Conservation (phyloP, 345 rosid species). For the Eucalyptus paniculata region DNA sequence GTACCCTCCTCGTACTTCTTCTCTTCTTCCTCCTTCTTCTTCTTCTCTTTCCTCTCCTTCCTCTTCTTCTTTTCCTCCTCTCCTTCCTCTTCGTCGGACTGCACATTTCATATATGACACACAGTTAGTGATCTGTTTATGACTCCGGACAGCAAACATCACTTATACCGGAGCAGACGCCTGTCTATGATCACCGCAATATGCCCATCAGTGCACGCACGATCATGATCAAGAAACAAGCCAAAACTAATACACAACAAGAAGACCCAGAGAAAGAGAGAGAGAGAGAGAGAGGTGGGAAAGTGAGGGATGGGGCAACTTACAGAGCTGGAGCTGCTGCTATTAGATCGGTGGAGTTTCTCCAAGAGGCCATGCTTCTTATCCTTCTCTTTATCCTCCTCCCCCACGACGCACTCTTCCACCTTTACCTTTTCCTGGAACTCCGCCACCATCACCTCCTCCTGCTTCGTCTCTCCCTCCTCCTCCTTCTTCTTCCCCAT, state of each 20-base stretch:
- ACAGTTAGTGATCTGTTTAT: not conserved
- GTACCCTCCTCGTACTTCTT: not conserved
- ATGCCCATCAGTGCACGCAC: not conserved
- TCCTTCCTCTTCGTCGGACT: conserved; percentile 83
- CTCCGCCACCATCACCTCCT: conserved; percentile 38
- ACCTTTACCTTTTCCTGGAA: conserved; percentile 42
- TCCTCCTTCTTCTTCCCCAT: conserved; percentile 58
- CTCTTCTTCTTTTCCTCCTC: conserved; percentile 50
- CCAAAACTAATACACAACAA: not conserved
- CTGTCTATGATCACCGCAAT: not conserved
- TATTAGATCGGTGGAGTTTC: conserved; percentile 58
- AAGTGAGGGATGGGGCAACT: conserved; percentile 6
- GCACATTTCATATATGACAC: not conserved
- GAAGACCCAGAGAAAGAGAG: not conserved
- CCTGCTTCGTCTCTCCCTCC: conserved; percentile 29
- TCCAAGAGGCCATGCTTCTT: conserved; percentile 44
- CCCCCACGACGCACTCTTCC: not conserved
- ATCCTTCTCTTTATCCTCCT: conserved; percentile 22
- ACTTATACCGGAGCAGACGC: not conserved
- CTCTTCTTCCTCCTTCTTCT: not conserved
- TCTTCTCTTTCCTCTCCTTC: conserved; percentile 39
- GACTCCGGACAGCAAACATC: not conserved
- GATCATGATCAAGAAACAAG: not conserved
- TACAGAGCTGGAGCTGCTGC: conserved; percentile 88
- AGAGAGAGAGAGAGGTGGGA: not conserved